Evolutionary conservation across 768 basidiomycete species (phyloP), one percentile per base, ranked within the genome.

Genomic region (Sporobolomyces phaffii): DNA sequence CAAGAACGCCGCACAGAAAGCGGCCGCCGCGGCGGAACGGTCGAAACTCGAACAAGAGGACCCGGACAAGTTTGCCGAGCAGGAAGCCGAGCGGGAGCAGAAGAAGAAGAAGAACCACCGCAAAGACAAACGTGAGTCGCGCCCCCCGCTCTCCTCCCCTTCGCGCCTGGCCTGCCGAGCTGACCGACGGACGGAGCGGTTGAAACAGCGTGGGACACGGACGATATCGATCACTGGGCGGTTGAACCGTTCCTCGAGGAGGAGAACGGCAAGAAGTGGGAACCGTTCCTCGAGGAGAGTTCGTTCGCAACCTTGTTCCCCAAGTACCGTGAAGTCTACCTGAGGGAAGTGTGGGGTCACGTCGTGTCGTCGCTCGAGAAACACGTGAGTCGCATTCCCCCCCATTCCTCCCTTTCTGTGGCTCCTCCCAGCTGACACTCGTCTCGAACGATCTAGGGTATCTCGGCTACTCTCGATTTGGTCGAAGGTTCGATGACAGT

Each of bases 401-500:
- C 11, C 40, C 34, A 20, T 41, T 18, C 59, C 43, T 17, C n/a
- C 22, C 3, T 7, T 18, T 18, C 29, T 49, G 29, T 13, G n/a
- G 26, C 15, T 14, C 9, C 45, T 63, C 13, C 29, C 43, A 40
- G 41, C 7, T 13, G 3, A 14, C 22, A 1, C 22, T 28, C 17
- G 26, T 14, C 33, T n/a, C 18, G 28, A 31, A 63, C 51, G 8
- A 15, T 10, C 8, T 72, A 96, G 90, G 91, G 90, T 15, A 80
- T 98, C 50, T 83, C 87, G 26, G 97, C 92, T 76, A 90, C 89
- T 33, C 85, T 99, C 24, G 93, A 99, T 79, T 81, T 99, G 68
- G 85, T 99, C 33, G 90, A 98, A 70, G 96, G 96, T 68, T 90
- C 90, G 33, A 98, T 99, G 96, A 87, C 91, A 43, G 96, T 98